Base-by-base conservation (phyloP, 306 rosid genomes). In the Prinsepia uniflora region DNA sequence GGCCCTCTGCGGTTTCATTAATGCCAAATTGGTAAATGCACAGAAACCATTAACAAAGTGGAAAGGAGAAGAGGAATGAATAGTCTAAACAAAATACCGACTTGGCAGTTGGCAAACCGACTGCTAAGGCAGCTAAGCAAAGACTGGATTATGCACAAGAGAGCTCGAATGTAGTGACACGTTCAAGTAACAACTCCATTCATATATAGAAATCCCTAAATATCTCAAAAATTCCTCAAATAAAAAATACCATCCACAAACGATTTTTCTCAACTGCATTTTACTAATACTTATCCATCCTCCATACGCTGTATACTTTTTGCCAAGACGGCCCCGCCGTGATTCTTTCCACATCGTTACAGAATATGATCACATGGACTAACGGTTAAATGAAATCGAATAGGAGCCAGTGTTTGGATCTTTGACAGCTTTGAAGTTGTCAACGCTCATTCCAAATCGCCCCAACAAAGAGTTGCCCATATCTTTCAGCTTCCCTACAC, bases 331-430 rank as follows among this genome's bases (percentile, higher is more conserved):
- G n/a, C n/a, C n/a, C n/a, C 30, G 1, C 30, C 30, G 30, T 24
- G 30, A 24, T 24, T 24, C 30, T 24, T 24, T 2, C 30, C 30
- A 24, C 30, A 24, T 24, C 2, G 30, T 24, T 24, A 24, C 30
- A 24, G 30, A 24, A 24, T 24, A 24, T 24, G 30, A 24, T 24
- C 30, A 24, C 30, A 24, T n/a, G 8, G 57, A 73, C 79, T 85
- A 88, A 22, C 49, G 92, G 67, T 90, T 92, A 86, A 90, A 90
- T 61, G 88, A 81, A 57, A 93, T 19, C 44, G 98, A 93, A 77
- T 93, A 93, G 30, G 96, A 93, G 68, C 98, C 97, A 13, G 97
- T 86, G 81, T 87, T 90, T 30, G 97, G 97, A 81, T 93, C 97
- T 83, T 94, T 77, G 53, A 90, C 94, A 36, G 98, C 80, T 74